Evolutionary conservation across 2,329 filamentous ascomycete genomes (phyloP).

Genomic region (Xylariaceae sp.): DNA sequence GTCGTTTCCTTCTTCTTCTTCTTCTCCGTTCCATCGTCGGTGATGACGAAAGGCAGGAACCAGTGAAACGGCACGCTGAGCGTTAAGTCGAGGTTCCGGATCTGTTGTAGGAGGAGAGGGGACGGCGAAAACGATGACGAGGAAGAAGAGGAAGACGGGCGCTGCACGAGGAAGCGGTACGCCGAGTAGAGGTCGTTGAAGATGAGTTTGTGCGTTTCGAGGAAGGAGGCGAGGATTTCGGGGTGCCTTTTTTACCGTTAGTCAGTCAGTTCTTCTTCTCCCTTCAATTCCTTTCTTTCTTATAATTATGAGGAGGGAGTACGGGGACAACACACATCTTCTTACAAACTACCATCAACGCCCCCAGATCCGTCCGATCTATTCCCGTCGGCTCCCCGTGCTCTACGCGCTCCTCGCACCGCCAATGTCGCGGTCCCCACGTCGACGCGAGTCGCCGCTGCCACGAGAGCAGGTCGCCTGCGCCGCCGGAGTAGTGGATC

Average conservation of each 20-base stretch:
- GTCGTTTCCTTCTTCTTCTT: neutral
- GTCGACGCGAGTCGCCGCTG: conserved; percentile 28
- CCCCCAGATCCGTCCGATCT: conserved; percentile 25
- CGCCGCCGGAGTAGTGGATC: conserved; percentile 14
- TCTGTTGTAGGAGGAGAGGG: conserved; percentile 16
- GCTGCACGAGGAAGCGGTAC: conserved; percentile 27
- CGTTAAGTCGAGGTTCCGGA: conserved; percentile 29
- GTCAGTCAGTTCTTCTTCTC: neutral
- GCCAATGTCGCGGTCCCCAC: conserved; percentile 33
- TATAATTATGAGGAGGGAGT: neutral
- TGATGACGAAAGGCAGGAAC: conserved; percentile 22
- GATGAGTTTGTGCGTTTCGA: conserved; percentile 30
- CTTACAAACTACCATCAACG: conserved; percentile 31
- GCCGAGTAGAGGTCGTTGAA: conserved; percentile 30
- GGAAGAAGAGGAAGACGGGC: conserved; percentile 10
- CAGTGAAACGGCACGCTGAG: conserved; percentile 27
- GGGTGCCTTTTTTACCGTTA: conserved; percentile 27
- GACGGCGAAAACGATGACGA: conserved; percentile 5
- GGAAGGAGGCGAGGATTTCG: conserved; percentile 30
- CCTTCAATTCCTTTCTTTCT: too few relatives aligned
- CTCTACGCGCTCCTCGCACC: conserved; percentile 29
- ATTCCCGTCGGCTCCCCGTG: conserved; percentile 23
- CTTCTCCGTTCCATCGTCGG: conserved; percentile 9
- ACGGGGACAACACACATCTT: conserved; percentile 26
- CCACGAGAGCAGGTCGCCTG: conserved; percentile 27